Conservation (phyloP, 495 filamentous ascomycete genomes). For the Lichina pygmaea region DNA sequence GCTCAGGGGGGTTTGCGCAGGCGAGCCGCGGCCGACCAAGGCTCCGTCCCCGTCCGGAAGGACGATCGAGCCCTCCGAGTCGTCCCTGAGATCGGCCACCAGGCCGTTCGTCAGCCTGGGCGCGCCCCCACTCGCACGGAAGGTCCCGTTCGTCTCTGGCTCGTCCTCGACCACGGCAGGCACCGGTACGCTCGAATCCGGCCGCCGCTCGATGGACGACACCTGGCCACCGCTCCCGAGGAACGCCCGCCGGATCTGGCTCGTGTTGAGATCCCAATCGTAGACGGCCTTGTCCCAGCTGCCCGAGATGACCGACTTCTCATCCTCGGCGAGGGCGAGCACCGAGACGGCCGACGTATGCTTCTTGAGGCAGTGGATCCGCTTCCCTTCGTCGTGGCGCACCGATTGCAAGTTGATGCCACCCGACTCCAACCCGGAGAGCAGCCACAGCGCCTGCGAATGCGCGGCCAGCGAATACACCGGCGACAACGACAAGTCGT, state of each 20-base stretch:
- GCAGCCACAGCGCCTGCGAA: conserved; percentile 66
- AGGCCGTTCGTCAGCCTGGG: conserved; percentile 22
- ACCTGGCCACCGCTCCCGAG: conserved; percentile 59
- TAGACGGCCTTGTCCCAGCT: conserved; percentile 88
- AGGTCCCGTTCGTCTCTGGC: conserved; percentile 32
- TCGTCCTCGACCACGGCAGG: conserved; percentile 40
- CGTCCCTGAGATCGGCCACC: conserved; percentile 19
- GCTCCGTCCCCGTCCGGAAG: conserved; percentile 7
- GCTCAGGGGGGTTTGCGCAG: conserved; percentile 40
- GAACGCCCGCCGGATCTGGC: conserved; percentile 46
- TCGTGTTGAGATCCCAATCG: conserved; percentile 90
- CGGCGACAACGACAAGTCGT: conserved; percentile 38
- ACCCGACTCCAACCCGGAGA: conserved; percentile 73
- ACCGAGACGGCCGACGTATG: conserved; percentile 87
- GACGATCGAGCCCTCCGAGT: conserved; percentile 6
- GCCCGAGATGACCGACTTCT: conserved; percentile 69
- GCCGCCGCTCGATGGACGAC: conserved; percentile 61
- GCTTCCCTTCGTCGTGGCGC: conserved; percentile 84
- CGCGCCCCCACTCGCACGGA: conserved; percentile 29
- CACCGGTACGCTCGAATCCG: conserved; percentile 44
- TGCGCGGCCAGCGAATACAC: conserved; percentile 89
- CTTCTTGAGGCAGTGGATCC: conserved; percentile 49
- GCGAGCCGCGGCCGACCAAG: conserved; percentile 26
- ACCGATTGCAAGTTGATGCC: conserved; percentile 83
- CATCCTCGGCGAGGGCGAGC: conserved; percentile 54